Base-by-base conservation (phyloP, 1,284 basidiomycete species). In the Naganishia sp. region DNA sequence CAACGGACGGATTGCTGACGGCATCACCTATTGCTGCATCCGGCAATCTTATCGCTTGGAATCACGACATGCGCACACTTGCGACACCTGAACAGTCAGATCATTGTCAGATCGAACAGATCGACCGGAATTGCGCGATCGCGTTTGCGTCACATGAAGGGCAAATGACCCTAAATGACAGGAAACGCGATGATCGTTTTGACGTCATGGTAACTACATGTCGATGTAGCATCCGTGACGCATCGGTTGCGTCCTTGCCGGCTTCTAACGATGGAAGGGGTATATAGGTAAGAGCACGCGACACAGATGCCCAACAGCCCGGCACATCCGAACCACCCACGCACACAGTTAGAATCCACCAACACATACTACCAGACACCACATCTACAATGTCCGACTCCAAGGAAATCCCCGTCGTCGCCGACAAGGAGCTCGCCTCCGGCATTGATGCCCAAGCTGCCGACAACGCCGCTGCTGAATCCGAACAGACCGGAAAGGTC, bases 371-470 rank as follows among this genome's bases (percentile, higher is more conserved):
- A 39, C 36, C 7, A 39, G 9, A 39, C 36, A 65, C 48, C 43
- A 48, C n/a, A 46, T 39, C 5, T 21, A 65, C 9, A 66, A 67
- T 67, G 65, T 67, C 65, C 53, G 52, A 67, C 54, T 56, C 60
- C 25, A 67, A 63, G 46, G 28, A 48, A 44, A 55, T 56, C 43
- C 53, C 63, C 45, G 50, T 44, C 48, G 69, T 71, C 25, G 66
- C 56, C 45, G 69, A 71, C 33, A 64, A 70, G 46, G 55, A 84
- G 85, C 76, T 82, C 81, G 68, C 61, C 25, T 64, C 61, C 45
- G 59, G 48, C n/a, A 55, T 59, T 42, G 57, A 66, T 28, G 50
- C 65, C 9, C 52, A 61, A 36, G 44, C 50, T 6, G 59, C 59
- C 28, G 81, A 78, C 28, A 73, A 77, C 55, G 25, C 60, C 7